Conservation (phyloP, 768 basidiomycete genomes). For the Rhizopogon roseolus region DNA sequence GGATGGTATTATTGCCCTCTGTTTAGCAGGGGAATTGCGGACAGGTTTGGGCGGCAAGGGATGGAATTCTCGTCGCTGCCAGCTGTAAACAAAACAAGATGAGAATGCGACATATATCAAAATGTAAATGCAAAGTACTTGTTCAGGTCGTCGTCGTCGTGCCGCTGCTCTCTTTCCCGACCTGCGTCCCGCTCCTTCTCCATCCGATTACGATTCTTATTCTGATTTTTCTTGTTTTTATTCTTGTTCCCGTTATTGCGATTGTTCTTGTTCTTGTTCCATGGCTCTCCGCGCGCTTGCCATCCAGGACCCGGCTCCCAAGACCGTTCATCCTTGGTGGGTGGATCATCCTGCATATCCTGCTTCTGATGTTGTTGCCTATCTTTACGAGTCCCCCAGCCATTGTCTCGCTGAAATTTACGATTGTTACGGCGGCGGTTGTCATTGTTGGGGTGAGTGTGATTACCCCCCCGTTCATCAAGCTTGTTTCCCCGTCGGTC, state of each 20-base stretch:
- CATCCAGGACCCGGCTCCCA: slow-evolving; percentile 75
- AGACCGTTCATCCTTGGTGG: slow-evolving; percentile 44
- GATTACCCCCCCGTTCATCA: slow-evolving; percentile 32
- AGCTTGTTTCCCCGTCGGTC: slow-evolving; percentile 31
- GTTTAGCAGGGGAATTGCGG: slow-evolving; percentile 30
- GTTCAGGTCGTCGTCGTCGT: slow-evolving; percentile 60
- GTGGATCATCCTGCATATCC: slow-evolving; percentile 12
- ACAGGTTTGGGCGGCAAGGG: slow-evolving; percentile 34
- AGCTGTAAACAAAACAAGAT: slow-evolving; percentile 36
- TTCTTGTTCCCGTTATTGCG: slow-evolving; percentile 35
- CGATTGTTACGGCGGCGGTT: slow-evolving; percentile 24
- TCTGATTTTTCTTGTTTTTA: slow-evolving; percentile 31
- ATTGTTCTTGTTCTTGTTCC: slow-evolving; percentile 31
- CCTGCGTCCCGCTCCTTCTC: slow-evolving; percentile 23
- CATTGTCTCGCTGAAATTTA: slow-evolving; percentile 27
- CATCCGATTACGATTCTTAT: slow-evolving; percentile 28
- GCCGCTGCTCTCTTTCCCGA: slow-evolving; percentile 36
- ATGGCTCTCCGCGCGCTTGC: slow-evolving; percentile 40
- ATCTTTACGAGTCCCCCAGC: slow-evolving; percentile 49
- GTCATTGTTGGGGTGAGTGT: slow-evolving; percentile 16
- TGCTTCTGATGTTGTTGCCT: slow-evolving; percentile 23
- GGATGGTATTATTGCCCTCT: slow-evolving; percentile 28
- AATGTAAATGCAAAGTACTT: slow-evolving; percentile 43
- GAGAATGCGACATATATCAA: slow-evolving; percentile 4
- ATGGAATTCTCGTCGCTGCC: slow-evolving; percentile 57